Conservation (phyloP, 2,329 filamentous ascomycete species). For the Westerdykella ornata region DNA sequence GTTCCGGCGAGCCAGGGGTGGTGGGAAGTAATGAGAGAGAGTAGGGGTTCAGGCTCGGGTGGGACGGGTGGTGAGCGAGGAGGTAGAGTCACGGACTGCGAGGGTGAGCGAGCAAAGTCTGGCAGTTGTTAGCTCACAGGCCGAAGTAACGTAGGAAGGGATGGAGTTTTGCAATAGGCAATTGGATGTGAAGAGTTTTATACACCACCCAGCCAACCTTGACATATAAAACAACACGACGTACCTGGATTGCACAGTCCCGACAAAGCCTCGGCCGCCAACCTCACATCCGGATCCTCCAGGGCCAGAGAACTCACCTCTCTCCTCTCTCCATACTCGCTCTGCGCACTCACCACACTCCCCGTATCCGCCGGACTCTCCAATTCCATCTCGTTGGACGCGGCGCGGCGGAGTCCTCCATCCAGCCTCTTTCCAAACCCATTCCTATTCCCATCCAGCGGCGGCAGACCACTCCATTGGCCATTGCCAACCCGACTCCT, state of each 20-base stretch:
- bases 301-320: slow-evolving; percentile 42
- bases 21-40: slow-evolving; percentile 79
- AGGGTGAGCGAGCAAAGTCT: slow-evolving; percentile 42
- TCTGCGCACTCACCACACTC: slow-evolving; percentile 40
- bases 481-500: slow-evolving; percentile 14
- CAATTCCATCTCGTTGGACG: slow-evolving; percentile 33
- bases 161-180: not conserved
- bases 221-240: slow-evolving; percentile 12
- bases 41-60: slow-evolving; percentile 65
- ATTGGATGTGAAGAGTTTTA: not conserved
- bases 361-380: slow-evolving; percentile 42
- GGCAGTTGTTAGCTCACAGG: slow-evolving; percentile 7
- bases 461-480: slow-evolving; percentile 25
- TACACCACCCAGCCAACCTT: no score
- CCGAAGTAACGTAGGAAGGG: slow-evolving; percentile 1
- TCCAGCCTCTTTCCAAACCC: slow-evolving; percentile 32
- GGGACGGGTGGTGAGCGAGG: slow-evolving; percentile 27
- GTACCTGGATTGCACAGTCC: slow-evolving; percentile 46
- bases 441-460: slow-evolving; percentile 19
- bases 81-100: slow-evolving; percentile 26
- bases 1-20: slow-evolving; percentile 81
- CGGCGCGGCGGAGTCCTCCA: slow-evolving; percentile 18
- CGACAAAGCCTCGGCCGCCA: slow-evolving; percentile 47
- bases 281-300: slow-evolving; percentile 45
- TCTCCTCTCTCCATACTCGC: slow-evolving; percentile 25